Evolutionary conservation across 352 stramenopile species (phyloP), one percentile per base, ranked within the genome.

Genomic region (Globisporangium cederbergense): DNA sequence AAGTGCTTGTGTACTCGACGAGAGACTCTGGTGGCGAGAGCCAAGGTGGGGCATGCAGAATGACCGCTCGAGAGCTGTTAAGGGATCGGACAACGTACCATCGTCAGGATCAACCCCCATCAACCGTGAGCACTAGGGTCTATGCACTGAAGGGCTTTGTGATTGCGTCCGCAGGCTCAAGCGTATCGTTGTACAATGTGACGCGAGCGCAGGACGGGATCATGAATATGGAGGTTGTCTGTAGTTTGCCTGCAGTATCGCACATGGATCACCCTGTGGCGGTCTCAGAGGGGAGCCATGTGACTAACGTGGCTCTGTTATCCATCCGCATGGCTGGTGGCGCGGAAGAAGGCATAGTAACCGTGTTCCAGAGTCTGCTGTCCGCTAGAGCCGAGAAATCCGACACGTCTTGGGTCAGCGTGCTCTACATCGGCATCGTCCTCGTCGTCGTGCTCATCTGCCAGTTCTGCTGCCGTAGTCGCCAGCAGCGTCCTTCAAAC

Each of bases 1-100:
- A 88, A 34, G 38, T 90, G 13, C 66, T 90, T 5, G 65, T 69
- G 16, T 88, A 81, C 42, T 28, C 43, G 8, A 58, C 79, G 0
- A 50, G 60, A 36, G 65, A 50, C 60, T 66, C 6, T 13, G 38
- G 4, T 38, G 32, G 55, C 25, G n/a, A 40, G 20, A 32, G 28
- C 10, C 6, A 16, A 59, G 51, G n/a, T 10, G 45, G n/a, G 4
- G 2, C 43, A 25, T 67, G 62, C 13, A 53, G 11, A 8, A 32
- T 67, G 6, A 34, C 47, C 2, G 16, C 64, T 30, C 57, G 64
- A 1, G 42, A 22, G 57, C 56, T 64, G 20, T 34, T 58, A 13
- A 34, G 38, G 16, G 25, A 16, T 2, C 6, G 6, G 1, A 34
- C 54, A 34, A 14, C 22, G 38, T 6, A 6, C 49, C n/a, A 14